Evolutionary conservation across 176 grass and related monocot species (phyloP), one percentile per base, ranked within the genome.

Genomic region (Lolium perenne): DNA sequence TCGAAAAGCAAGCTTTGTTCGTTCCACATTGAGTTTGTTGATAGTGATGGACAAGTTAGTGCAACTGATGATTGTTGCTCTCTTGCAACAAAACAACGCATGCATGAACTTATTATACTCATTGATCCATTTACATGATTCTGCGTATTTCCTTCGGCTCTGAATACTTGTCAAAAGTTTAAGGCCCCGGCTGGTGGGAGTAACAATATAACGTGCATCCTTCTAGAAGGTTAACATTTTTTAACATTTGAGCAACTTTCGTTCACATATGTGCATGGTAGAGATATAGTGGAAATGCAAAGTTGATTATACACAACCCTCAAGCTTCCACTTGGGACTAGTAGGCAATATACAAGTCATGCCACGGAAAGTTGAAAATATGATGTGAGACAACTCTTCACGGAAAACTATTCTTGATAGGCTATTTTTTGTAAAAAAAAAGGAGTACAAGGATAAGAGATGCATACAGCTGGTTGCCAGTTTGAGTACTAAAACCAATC

Each of bases 1-100:
- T 23, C 25, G 4, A 5, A 81, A 87, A 43, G 78, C 78, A 14
- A 41, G 14, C 56, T 80, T 80, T 74, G 80, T 81, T 74, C 46
- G 32, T 65, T 74, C 77, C 57, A 41, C 55, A 54, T 45, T 7
- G 6, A 56, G 6, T 18, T 53, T 70, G 54, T 22, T 86, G 66
- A 72, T 25, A 11, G 55, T 32, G 67, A 65, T 13, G 22, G 69
- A 46, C 29, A 20, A 21, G 43, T 38, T 5, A 38, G 47, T 53
- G 57, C 81, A 32, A 47, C 55, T 0, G 40, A 55, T 48, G 10
- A 16, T 83, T 60, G 25, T 15, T 58, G 45, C 45, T 38, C 2
- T 50, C 18, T 76, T 46, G n/a, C 11, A 73, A 73, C 20, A 13
- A 22, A 26, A 63, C 4, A 63, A 1, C 22, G 0, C 4, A 26